Base-by-base conservation (phyloP, 2,329 filamentous ascomycete species). In the Iodosphaeria phyllophila region DNA sequence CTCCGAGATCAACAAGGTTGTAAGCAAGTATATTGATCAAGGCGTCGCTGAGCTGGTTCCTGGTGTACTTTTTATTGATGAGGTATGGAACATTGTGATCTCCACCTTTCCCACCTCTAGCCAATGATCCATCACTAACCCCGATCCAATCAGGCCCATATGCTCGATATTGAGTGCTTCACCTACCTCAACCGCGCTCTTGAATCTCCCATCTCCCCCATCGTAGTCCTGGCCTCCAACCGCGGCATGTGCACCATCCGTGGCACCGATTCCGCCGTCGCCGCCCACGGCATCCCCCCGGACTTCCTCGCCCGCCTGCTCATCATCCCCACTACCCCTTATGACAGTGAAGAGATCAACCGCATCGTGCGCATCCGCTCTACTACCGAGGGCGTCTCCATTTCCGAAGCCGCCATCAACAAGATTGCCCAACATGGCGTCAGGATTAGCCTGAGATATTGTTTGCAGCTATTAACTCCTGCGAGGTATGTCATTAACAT, bases 141-240 rank as follows among this genome's bases (percentile, higher is more conserved):
- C 24, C 14, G 18, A 16, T 11, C 22, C 20, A 27, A 23, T 28
- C 40, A 91, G 83, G 86, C 92, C 31, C 86, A 98, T 59, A 98
- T 98, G 89, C 82, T 98, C 40, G 89, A 98, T 50, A 77, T 98
- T 39, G 89, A 98, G 59, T 92, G 84, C 60, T 98, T 95, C 57
- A 95, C 89, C 37, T 98, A 93, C 55, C 73, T 98, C 44, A 95
- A 95, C 62, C 79, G 84, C 45, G 89, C 89, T n/a, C 66, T 98
- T 38, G 89, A 98, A 61, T 84, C 80, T 28, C 69, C 74, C 36
- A 91, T 98, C 43, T 86, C 86, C 2, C 89, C 89, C 29, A 92
- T 98, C 43, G 89, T 98, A 32, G 89, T 98, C 37, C 74, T 98
- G 32, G 89, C 89, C 30, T 95, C 89, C 20, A 98, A 98, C 58